Evolutionary conservation across 352 stramenopile genomes (phyloP).

Genomic region (Halophytophthora polymorphica): DNA sequence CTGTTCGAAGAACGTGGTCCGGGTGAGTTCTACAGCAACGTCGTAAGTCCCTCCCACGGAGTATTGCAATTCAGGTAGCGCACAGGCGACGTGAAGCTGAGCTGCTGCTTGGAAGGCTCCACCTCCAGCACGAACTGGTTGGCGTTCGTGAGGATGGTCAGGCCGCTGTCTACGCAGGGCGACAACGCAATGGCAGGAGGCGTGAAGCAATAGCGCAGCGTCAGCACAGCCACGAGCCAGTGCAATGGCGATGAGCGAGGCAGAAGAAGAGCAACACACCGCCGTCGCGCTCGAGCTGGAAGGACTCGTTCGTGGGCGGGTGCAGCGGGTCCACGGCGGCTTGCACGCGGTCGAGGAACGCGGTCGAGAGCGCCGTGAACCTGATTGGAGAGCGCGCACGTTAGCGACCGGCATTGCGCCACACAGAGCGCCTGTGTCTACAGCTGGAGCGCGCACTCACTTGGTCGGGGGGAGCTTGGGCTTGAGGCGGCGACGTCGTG

Average conservation of each 20-base stretch:
- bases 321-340: slow-evolving; percentile 52
- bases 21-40: too few relatives aligned
- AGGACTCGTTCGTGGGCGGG: slow-evolving; percentile 59
- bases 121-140: slow-evolving; percentile 69
- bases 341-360: slow-evolving; percentile 70
- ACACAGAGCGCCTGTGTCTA: too few relatives aligned
- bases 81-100: slow-evolving; percentile 67
- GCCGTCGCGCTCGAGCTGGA: slow-evolving; percentile 42
- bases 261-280: slow-evolving; percentile 16
- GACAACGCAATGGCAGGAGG: not conserved
- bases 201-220: not conserved
- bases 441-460: too few relatives aligned
- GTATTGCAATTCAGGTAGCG: too few relatives aligned
- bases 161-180: slow-evolving; percentile 19
- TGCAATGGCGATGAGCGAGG: not conserved
- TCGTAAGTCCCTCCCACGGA: too few relatives aligned
- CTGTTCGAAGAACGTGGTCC: slow-evolving; percentile 18
- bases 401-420: too few relatives aligned
- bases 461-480: slow-evolving; percentile 55
- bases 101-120: slow-evolving; percentile 57
- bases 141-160: slow-evolving; percentile 48
- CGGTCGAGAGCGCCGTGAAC: slow-evolving; percentile 41
- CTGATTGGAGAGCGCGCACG: too few relatives aligned
- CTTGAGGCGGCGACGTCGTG: slow-evolving; percentile 34
- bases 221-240: too few relatives aligned